These are phyloP conservation scores for Nicotiana undulata DNA, from an alignment of 257 asterid genomes.

Conservation along the genomic window DNA sequence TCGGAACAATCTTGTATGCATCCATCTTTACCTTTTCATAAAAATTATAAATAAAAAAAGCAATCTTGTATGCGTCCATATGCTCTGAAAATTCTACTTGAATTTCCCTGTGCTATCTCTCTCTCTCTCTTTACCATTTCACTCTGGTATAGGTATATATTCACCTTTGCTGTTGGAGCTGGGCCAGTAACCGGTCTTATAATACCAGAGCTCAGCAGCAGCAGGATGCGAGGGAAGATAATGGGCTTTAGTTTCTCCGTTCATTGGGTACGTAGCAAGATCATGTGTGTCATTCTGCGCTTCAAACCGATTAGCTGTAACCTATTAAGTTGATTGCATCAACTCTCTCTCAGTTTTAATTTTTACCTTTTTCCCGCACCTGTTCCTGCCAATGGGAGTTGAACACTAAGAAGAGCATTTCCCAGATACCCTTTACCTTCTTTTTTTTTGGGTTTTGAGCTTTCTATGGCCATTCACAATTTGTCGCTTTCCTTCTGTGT, in stretches of 20 bases:
- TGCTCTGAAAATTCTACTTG: background rate
- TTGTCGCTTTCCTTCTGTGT: background rate
- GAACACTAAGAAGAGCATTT: background rate
- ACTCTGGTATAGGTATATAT: slow-evolving; percentile 47
- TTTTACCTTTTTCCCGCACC: background rate
- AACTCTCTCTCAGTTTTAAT: background rate
- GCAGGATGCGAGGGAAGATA: slow-evolving; percentile 74
- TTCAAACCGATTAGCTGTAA: background rate
- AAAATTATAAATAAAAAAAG: too few species aligned
- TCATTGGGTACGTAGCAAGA: slow-evolving; percentile 66
- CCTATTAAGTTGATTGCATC: background rate
- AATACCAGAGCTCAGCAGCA: slow-evolving; percentile 95
- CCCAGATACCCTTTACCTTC: background rate
- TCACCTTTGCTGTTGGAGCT: slow-evolving; percentile 64
- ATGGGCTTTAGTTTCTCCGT: slow-evolving; percentile 77
- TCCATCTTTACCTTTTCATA: background rate
- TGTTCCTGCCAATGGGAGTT: background rate
- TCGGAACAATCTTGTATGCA: slow-evolving; percentile 65
- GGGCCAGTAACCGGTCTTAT: slow-evolving; percentile 84
- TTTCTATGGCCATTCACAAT: background rate
- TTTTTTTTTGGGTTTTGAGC: background rate
- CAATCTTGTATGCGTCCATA: slow-evolving; percentile 40
- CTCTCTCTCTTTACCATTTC: background rate
- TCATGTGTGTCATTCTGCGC: background rate
- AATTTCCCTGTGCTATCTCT: background rate